Conservation (phyloP, 768 basidiomycete species). For the Pleurotus tuber-regium region DNA sequence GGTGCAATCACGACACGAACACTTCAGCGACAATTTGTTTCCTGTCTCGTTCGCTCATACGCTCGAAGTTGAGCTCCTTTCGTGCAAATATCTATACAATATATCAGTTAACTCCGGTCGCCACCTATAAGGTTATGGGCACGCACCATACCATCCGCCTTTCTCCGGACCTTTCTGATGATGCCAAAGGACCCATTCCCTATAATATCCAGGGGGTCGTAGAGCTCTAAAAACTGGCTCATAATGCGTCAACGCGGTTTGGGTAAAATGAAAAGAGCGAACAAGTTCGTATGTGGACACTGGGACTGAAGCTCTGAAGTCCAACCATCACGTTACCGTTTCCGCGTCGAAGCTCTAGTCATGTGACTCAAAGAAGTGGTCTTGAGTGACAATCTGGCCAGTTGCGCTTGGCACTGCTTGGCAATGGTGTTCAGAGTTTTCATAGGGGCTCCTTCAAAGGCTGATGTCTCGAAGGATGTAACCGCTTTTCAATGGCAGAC, state of each 20-base stretch:
- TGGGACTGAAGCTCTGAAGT: neutral
- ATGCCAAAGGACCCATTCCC: conserved; percentile 98
- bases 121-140: conserved; percentile 1
- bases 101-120: conserved; percentile 1
- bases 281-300: neutral
- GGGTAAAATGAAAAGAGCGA: neutral
- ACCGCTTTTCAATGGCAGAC: conserved; percentile 45
- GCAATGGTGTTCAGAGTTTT: neutral
- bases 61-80: conserved; percentile 96
- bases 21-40: conserved; percentile 98
- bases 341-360: neutral
- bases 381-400: too few species aligned
- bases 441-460: conserved; percentile 43
- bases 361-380: neutral
- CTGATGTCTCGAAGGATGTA: conserved; percentile 34
- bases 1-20: conserved; percentile 45
- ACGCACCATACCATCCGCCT: conserved; percentile 78
- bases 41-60: conserved; percentile 93
- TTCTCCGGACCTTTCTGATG: conserved; percentile 89
- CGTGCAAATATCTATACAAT: conserved; percentile 69
- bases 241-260: conserved; percentile 15
- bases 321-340: conserved; percentile 9
- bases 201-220: conserved; percentile 87
- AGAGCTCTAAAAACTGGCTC: conserved; percentile 65
- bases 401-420: too few species aligned